Evolutionary conservation across 2,329 filamentous ascomycete genomes (phyloP).

Genomic region (Nigrospora oryzae): DNA sequence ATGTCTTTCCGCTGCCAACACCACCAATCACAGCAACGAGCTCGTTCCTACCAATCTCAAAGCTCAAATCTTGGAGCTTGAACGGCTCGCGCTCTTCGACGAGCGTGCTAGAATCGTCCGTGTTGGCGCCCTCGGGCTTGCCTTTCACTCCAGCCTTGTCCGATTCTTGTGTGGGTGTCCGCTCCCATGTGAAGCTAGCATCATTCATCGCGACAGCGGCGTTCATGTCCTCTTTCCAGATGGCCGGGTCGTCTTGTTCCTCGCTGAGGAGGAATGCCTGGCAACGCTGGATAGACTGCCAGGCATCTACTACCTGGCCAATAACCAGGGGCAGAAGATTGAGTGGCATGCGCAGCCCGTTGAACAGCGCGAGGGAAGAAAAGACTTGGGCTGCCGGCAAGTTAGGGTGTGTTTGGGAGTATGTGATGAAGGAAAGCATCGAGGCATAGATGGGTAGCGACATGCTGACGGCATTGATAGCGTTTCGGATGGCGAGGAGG

Average conservation of each 20-base stretch:
- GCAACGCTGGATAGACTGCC: conserved; percentile 75
- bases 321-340: conserved; percentile 85
- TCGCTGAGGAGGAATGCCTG: conserved; percentile 83
- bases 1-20: conserved; percentile 88
- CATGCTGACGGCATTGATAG: conserved; percentile 75
- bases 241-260: conserved; percentile 67
- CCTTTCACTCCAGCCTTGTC: conserved; percentile 31
- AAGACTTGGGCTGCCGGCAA: conserved; percentile 75
- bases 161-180: conserved; percentile 45
- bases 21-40: conserved; percentile 77
- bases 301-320: conserved; percentile 83
- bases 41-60: conserved; percentile 65
- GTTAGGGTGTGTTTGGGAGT: conserved; percentile 54
- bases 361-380: conserved; percentile 90
- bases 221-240: conserved; percentile 45
- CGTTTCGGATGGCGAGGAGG: conserved; percentile 74
- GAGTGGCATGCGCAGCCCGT: conserved; percentile 79
- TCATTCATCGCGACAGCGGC: conserved; percentile 63
- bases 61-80: conserved; percentile 58
- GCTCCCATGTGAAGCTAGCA: conserved; percentile 85
- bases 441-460: conserved; percentile 88
- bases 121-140: conserved; percentile 31
- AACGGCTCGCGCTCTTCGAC: conserved; percentile 59
- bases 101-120: conserved; percentile 45
- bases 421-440: conserved; percentile 90